A percentile compares a stretch with the other conserved stretches of the same genome.
Evolutionary conservation across 805 yeast species (phyloP).

Genomic region (Dipodascus geniculatus): DNA sequence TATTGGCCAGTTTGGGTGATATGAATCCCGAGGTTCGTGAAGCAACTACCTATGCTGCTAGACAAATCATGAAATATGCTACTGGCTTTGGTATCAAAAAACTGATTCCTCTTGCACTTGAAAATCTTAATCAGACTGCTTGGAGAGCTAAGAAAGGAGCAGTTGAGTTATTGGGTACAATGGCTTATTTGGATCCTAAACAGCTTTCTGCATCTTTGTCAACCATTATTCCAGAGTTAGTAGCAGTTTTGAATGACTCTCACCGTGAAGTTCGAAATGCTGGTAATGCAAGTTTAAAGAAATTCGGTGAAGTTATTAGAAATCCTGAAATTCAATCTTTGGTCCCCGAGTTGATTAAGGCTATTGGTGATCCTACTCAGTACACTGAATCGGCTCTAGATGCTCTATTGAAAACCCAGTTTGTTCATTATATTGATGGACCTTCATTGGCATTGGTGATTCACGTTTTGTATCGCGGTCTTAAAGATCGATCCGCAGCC

Average conservation of each 20-base stretch:
- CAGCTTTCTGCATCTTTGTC: slow-evolving; percentile 85
- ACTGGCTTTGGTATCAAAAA: slow-evolving; percentile 87
- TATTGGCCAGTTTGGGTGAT: slow-evolving; percentile 79
- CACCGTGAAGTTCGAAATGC: slow-evolving; percentile 96
- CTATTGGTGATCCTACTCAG: slow-evolving; percentile 92
- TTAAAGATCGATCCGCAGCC: slow-evolving; percentile 86
- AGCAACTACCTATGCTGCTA: slow-evolving; percentile 80
- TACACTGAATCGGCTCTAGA: slow-evolving; percentile 82
- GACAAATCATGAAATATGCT: slow-evolving; percentile 78
- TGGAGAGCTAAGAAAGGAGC: slow-evolving; percentile 98
- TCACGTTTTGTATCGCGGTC: slow-evolving; percentile 91
- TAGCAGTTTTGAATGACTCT: slow-evolving; percentile 84
- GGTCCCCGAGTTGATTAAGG: slow-evolving; percentile 77
- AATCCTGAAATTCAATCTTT: slow-evolving; percentile 93
- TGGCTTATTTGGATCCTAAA: slow-evolving; percentile 95
- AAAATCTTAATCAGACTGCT: slow-evolving; percentile 73
- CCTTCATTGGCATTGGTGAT: slow-evolving; percentile 93
- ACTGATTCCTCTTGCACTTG: slow-evolving; percentile 81
- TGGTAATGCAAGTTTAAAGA: slow-evolving; percentile 76
- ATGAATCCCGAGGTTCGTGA: slow-evolving; percentile 72
- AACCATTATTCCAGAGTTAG: slow-evolving; percentile 90
- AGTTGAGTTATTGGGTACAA: slow-evolving; percentile 88
- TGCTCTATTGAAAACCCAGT: slow-evolving; percentile 76
- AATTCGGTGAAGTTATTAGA: slow-evolving; percentile 93
- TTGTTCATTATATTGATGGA: slow-evolving; percentile 95